phyloP scores from a whole-genome alignment of 2,329 filamentous ascomycete genomes.

The Ceratocystis eucalypticola region DNA sequence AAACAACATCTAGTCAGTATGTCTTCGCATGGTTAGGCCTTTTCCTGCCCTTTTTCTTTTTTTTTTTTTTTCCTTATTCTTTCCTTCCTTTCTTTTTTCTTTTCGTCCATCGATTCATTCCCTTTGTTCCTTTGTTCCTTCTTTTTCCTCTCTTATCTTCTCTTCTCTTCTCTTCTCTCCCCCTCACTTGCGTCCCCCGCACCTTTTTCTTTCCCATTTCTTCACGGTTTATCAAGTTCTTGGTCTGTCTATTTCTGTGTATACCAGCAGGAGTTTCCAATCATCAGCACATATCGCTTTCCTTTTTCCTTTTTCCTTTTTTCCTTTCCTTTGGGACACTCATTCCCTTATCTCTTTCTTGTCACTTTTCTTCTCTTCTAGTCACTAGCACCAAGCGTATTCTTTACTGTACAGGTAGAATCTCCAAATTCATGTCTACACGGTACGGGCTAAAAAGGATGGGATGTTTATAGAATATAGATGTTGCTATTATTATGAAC shows the following conservation, averaged over 20 bases:
- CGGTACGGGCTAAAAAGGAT: constrained; percentile 5
- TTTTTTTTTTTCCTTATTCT: neutral
- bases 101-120: neutral
- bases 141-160: neutral
- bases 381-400: neutral
- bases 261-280: constrained; percentile 1
- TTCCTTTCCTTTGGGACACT: neutral
- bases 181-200: neutral
- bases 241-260: constrained; percentile 8
- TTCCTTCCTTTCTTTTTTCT: neutral
- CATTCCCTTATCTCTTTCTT: neutral
- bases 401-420: constrained; percentile 3
- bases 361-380: constrained; percentile 8
- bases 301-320: neutral
- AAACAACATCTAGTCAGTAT: neutral
- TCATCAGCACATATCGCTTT: neutral
- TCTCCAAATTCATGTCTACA: neutral
- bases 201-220: neutral
- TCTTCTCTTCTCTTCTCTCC: neutral
- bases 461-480: constrained; percentile 4
- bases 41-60: neutral
- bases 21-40: neutral
- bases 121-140: constrained; percentile 2
- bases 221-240: neutral
- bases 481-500: neutral